Evolutionary conservation across 2,329 filamentous ascomycete genomes (phyloP).

Genomic region (Pleoardoris graminearum): DNA sequence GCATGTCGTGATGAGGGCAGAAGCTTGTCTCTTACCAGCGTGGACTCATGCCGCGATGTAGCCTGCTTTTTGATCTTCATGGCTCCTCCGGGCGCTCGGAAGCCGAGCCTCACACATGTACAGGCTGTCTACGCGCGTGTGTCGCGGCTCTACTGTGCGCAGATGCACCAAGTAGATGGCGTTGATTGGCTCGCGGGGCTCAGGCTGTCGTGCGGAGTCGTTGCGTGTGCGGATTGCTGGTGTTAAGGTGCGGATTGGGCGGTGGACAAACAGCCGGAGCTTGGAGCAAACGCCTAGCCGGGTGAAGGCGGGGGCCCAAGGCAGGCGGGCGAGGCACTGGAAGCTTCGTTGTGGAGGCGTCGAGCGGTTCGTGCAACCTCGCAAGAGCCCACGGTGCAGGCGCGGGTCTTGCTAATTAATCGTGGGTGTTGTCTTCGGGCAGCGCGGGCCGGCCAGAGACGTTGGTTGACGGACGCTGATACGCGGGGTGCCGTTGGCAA

Average conservation of each 20-base stretch:
- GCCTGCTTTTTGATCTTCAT: conserved; percentile 62
- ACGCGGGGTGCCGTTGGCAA: conserved; percentile 6
- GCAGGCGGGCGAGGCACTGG: conserved; percentile 7
- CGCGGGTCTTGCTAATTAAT: conserved; percentile 33
- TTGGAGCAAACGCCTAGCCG: conserved; percentile 1
- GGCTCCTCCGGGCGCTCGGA: conserved; percentile 43
- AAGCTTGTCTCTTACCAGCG: conserved; percentile 46
- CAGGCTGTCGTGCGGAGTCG: neutral
- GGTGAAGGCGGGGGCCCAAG: conserved; percentile 9
- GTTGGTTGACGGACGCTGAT: conserved; percentile 13
- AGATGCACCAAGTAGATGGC: neutral
- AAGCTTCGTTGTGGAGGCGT: conserved; percentile 23
- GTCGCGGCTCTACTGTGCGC: conserved; percentile 3
- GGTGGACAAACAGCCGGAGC: neutral
- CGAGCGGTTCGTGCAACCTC: conserved; percentile 16
- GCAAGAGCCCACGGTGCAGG: conserved; percentile 44
- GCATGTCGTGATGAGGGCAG: neutral
- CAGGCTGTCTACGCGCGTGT: conserved; percentile 18
- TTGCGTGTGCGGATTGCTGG: neutral
- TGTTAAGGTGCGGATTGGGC: neutral
- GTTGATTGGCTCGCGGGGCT: conserved; percentile 4
- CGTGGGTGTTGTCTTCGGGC: conserved; percentile 13
- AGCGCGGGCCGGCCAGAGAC: conserved; percentile 13
- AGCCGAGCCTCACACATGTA: conserved; percentile 42
- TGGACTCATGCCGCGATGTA: conserved; percentile 58